These are phyloP conservation scores for Berberis vulgaris DNA, from an alignment of 164 flowering plant species.

Conservation along the genomic window DNA sequence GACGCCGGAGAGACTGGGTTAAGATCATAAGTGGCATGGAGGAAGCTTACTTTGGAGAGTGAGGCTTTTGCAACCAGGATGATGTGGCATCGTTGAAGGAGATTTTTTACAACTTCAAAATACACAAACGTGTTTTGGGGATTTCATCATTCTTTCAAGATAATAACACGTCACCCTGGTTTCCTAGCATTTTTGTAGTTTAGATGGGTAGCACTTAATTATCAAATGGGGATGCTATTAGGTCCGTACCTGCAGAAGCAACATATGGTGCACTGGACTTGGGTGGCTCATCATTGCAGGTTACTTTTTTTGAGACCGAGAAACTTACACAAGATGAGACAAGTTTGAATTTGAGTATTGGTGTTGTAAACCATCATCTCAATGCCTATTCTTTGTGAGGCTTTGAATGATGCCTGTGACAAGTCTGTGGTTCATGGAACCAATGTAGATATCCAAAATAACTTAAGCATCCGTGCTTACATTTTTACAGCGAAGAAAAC, in stretches of 20 bases:
- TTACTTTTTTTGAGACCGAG: slow-evolving; percentile 85
- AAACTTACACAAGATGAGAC: slow-evolving; percentile 37
- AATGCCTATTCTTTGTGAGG: slow-evolving; percentile 93
- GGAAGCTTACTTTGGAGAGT: slow-evolving; percentile 74
- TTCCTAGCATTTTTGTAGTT: too few relatives aligned
- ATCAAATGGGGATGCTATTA: slow-evolving; percentile 55
- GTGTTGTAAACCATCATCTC: slow-evolving; percentile 66
- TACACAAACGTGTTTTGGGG: too few relatives aligned
- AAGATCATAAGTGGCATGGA: slow-evolving; percentile 78
- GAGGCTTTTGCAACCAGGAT: too few relatives aligned
- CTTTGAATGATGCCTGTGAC: slow-evolving; percentile 94
- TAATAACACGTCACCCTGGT: too few relatives aligned
- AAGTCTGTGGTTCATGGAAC: slow-evolving; percentile 56
- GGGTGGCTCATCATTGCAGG: slow-evolving; percentile 97
- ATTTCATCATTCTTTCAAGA: too few relatives aligned
- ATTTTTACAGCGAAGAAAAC: slow-evolving; percentile 60
- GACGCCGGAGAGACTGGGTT: slow-evolving; percentile 71
- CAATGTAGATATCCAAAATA: slow-evolving; percentile 34
- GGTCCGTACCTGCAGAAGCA: slow-evolving; percentile 44
- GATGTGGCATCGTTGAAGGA: too few relatives aligned
- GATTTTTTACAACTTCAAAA: too few relatives aligned
- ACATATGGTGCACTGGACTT: slow-evolving; percentile 95
- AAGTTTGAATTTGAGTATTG: slow-evolving; percentile 69
- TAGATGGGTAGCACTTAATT: slow-evolving; percentile 90
- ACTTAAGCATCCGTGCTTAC: slow-evolving; percentile 85